These are phyloP conservation scores for Leccinellum albellum DNA, from an alignment of 768 basidiomycete genomes.

Conservation along the genomic window DNA sequence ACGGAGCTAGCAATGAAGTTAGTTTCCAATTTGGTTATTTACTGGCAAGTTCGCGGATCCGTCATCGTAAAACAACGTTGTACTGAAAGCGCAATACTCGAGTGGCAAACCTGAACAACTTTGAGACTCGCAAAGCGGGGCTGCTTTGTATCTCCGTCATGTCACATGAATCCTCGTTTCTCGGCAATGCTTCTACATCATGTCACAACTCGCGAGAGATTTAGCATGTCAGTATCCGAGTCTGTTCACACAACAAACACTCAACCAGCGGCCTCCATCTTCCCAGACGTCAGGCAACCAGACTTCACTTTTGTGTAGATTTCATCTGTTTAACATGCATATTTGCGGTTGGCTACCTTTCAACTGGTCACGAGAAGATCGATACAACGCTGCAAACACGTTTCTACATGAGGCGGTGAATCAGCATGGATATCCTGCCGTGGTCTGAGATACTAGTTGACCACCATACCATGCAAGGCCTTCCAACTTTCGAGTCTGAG, in stretches of 20 bases:
- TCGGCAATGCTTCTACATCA: not conserved
- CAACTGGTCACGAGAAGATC: slow-evolving; percentile 14
- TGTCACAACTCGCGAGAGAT: not conserved
- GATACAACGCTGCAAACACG: slow-evolving; percentile 30
- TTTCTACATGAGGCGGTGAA: slow-evolving; percentile 21
- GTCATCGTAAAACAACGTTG: no score
- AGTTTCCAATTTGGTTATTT: no score
- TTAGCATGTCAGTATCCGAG: not conserved
- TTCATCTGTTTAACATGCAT: not conserved
- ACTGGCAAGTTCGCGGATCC: no score
- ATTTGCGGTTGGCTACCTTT: slow-evolving; percentile 3
- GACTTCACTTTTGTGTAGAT: not conserved
- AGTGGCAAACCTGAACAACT: no score
- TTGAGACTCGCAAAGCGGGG: not conserved
- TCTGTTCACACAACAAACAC: not conserved
- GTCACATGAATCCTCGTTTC: not conserved
- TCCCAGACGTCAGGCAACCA: not conserved
- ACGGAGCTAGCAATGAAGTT: no score
- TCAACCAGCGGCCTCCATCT: not conserved
- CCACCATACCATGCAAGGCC: slow-evolving; percentile 30
- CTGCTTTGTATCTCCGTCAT: slow-evolving; percentile 1
- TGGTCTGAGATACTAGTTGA: slow-evolving; percentile 17
- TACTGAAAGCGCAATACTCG: no score
- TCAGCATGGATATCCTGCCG: slow-evolving; percentile 24
- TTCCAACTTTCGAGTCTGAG: slow-evolving; percentile 29